Conservation (phyloP, 805 yeast species). For the Yamadazyma sp. region DNA sequence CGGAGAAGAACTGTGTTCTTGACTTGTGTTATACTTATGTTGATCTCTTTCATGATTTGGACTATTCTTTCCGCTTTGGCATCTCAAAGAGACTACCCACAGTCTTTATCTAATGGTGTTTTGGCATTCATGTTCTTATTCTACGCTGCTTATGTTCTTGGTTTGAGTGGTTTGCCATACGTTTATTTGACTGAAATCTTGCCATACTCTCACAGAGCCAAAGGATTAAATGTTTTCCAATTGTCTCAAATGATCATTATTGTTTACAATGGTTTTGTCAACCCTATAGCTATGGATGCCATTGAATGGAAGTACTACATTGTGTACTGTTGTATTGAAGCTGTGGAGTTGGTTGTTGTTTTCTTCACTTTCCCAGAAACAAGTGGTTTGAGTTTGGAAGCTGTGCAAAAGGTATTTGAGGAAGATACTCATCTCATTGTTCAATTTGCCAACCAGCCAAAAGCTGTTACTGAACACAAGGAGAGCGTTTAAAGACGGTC, state of each 20-base stretch:
- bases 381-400: conserved; percentile 42
- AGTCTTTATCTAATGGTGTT: conserved; percentile 23
- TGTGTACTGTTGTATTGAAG: conserved; percentile 33
- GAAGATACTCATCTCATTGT: conserved; percentile 17
- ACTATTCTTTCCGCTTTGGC: conserved; percentile 22
- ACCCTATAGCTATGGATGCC: conserved; percentile 40
- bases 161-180: conserved; percentile 47
- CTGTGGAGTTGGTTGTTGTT: conserved; percentile 28
- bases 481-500: too few relatives aligned
- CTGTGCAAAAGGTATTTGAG: conserved; percentile 39
- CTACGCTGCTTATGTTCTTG: conserved; percentile 21
- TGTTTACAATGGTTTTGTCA: conserved; percentile 29
- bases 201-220: conserved; percentile 40
- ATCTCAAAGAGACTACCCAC: conserved; percentile 17
- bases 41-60: conserved; percentile 23
- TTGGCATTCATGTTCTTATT: conserved; percentile 25
- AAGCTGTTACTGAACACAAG: neutral
- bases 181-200: conserved; percentile 45
- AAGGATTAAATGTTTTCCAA: conserved; percentile 35
- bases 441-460: conserved; percentile 2
- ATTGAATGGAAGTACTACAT: conserved; percentile 46
- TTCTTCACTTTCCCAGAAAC: conserved; percentile 43
- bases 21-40: conserved; percentile 26
- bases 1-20: conserved; percentile 30
- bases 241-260: conserved; percentile 18